Evolutionary conservation across 139 green algal genomes (phyloP).

Genomic region (Raphidocelis subcapitata): DNA sequence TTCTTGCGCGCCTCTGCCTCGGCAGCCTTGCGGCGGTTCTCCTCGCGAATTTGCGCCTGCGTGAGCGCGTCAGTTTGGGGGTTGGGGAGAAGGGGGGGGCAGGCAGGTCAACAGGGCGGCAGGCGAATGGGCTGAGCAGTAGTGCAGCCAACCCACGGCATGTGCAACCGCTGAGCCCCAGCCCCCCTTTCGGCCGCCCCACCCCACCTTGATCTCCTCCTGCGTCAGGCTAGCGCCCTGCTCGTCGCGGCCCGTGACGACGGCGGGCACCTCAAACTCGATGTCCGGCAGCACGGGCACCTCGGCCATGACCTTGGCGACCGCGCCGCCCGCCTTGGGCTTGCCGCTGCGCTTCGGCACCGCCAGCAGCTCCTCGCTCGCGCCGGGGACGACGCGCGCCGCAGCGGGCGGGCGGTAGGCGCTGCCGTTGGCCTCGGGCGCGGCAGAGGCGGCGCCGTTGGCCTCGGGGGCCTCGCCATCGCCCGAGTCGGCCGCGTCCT

Average conservation of each 20-base stretch:
- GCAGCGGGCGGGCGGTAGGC: background rate
- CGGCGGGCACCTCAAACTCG: slow-evolving; percentile 33
- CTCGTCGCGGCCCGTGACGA: background rate
- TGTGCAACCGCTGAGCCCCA: no score
- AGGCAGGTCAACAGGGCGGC: background rate
- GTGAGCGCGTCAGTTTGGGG: background rate
- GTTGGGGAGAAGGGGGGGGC: background rate
- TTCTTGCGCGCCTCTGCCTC: slow-evolving; percentile 47
- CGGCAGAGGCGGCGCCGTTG: no score
- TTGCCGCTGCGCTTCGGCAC: background rate
- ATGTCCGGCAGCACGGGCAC: slow-evolving; percentile 37
- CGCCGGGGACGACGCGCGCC: slow-evolving; percentile 19
- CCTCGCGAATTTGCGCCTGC: slow-evolving; percentile 28
- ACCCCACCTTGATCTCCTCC: slow-evolving; percentile 29
- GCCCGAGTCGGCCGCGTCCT: slow-evolving; percentile 21
- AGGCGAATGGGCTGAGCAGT: background rate
- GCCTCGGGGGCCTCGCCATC: no score
- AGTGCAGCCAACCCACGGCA: background rate
- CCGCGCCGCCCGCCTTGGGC: background rate
- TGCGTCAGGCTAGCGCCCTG: slow-evolving; percentile 10
- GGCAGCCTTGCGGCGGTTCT: slow-evolving; percentile 33
- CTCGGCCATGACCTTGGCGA: slow-evolving; percentile 39
- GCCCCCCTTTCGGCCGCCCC: no score
- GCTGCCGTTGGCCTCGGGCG: no score
- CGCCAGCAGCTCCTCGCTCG: slow-evolving; percentile 17